Conservation (phyloP, 2,329 filamentous ascomycete species). For the Pseudogymnoascus pannorum region DNA sequence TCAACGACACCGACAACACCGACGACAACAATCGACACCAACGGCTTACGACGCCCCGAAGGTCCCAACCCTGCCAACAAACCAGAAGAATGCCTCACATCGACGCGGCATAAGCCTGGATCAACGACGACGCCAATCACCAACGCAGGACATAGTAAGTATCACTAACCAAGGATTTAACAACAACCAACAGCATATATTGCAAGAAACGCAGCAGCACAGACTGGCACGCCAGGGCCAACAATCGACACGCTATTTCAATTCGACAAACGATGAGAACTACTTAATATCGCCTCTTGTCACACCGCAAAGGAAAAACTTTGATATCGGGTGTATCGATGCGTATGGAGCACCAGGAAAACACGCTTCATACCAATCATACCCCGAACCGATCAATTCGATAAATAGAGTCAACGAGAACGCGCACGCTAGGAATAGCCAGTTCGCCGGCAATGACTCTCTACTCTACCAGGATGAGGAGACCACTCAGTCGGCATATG, state of each 20-base stretch:
- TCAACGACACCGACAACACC: constrained; percentile 69
- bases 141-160: constrained; percentile 38
- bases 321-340: constrained; percentile 38
- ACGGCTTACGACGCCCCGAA: constrained; percentile 68
- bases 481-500: constrained; percentile 24
- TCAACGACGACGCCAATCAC: constrained; percentile 54
- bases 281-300: constrained; percentile 50
- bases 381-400: constrained; percentile 39
- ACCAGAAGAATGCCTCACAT: constrained; percentile 52
- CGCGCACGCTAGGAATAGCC: constrained; percentile 19
- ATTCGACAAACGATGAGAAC: constrained; percentile 39
- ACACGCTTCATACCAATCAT: constrained; percentile 19
- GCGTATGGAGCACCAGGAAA: constrained; percentile 23
- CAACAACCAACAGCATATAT: constrained; percentile 62
- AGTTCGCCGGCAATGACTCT: constrained; percentile 22
- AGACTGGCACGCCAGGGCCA: constrained; percentile 72
- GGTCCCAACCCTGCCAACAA: constrained; percentile 57
- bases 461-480: constrained; percentile 23
- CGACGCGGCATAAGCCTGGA: constrained; percentile 82
- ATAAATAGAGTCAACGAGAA: constrained; percentile 31
- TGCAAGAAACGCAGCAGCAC: constrained; percentile 89
- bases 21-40: constrained; percentile 82
- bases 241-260: constrained; percentile 14
- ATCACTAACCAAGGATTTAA: constrained; percentile 49
- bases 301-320: constrained; percentile 47